A percentile compares a stretch with the other conserved stretches of the same genome.
Conservation (phyloP, 108 stramenopile genomes). For the Licmophora abbreviata region DNA sequence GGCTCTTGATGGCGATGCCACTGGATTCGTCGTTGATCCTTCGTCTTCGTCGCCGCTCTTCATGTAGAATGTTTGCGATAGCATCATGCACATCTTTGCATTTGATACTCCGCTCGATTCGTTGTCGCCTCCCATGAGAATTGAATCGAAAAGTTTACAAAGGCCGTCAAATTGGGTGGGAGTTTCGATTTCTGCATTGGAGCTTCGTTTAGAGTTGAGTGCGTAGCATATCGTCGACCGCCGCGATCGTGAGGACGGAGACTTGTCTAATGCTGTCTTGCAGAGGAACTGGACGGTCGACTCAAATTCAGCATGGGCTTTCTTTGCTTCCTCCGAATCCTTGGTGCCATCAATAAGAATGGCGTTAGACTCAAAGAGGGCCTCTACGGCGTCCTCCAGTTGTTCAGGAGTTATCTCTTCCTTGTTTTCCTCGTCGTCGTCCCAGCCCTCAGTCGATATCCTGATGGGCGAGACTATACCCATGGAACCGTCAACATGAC, state of each 20-base stretch:
- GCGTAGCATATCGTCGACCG: slow-evolving; percentile 56
- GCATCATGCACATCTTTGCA: slow-evolving; percentile 72
- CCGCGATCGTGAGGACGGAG: slow-evolving; percentile 14
- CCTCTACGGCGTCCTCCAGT: slow-evolving; percentile 26
- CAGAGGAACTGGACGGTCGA: slow-evolving; percentile 16
- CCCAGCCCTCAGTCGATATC: slow-evolving; percentile 22
- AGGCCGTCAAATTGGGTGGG: slow-evolving; percentile 42
- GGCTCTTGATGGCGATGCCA: too few species aligned
- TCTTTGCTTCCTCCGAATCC: slow-evolving; percentile 9
- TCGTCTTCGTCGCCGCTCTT: slow-evolving; percentile 16
- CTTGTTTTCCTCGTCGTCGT: slow-evolving; percentile 16
- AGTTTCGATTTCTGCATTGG: slow-evolving; percentile 26
- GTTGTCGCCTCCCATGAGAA: slow-evolving; percentile 51
- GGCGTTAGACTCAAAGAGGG: slow-evolving; percentile 12
- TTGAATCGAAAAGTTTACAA: slow-evolving; percentile 42
- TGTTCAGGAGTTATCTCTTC: slow-evolving; percentile 10
- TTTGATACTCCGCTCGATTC: slow-evolving; percentile 45
- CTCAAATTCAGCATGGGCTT: too few species aligned
- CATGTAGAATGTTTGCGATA: slow-evolving; percentile 54
- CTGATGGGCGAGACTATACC: slow-evolving; percentile 11
- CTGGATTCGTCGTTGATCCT: slow-evolving; percentile 5
- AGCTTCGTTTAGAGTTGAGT: slow-evolving; percentile 53
- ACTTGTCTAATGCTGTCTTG: slow-evolving; percentile 25
- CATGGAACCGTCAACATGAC: slow-evolving; percentile 31
- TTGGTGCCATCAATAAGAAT: slow-evolving; percentile 4